Percentiles rank a stretch among this genome's conserved stretches.
phyloP scores from a whole-genome alignment of 345 rosid genomes.

The Rhodamnia rubescens region DNA sequence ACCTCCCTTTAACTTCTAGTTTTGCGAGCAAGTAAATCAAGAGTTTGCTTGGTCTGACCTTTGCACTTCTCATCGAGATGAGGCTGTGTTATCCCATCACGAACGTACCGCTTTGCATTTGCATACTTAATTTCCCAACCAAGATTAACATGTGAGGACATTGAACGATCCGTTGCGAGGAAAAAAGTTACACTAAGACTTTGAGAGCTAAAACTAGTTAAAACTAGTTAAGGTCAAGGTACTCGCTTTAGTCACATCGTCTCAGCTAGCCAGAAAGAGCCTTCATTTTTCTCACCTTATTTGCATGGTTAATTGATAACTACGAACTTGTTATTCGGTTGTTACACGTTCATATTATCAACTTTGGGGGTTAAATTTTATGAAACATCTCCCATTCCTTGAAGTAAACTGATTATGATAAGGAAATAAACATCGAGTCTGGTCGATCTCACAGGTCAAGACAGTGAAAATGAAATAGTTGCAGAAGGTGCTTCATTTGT shows the following conservation, averaged over 20 bases:
- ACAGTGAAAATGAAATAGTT: conserved; percentile 47
- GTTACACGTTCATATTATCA: background rate
- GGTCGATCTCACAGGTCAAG: conserved; percentile 8
- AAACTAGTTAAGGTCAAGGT: background rate
- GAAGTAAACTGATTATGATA: background rate
- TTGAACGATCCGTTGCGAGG: background rate
- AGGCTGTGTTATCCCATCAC: background rate
- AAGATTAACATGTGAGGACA: background rate
- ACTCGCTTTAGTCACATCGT: background rate
- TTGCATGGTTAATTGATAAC: background rate
- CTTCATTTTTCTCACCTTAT: background rate
- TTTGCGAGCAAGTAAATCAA: background rate
- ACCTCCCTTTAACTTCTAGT: conserved; percentile 5
- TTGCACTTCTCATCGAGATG: background rate
- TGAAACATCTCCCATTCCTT: background rate
- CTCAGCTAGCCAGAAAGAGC: background rate
- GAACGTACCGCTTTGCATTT: background rate
- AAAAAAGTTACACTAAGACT: background rate
- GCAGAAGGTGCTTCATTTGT: conserved; percentile 45
- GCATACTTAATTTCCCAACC: background rate
- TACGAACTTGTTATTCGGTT: background rate
- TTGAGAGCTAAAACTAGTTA: background rate
- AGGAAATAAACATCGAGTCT: background rate
- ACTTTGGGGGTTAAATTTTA: background rate
- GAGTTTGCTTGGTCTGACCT: background rate